A percentile compares a stretch with the other conserved stretches of the same genome.
These are phyloP conservation scores for Wallacemonas rigidus DNA, from an alignment of 208 protist species.

Conservation along the genomic window DNA sequence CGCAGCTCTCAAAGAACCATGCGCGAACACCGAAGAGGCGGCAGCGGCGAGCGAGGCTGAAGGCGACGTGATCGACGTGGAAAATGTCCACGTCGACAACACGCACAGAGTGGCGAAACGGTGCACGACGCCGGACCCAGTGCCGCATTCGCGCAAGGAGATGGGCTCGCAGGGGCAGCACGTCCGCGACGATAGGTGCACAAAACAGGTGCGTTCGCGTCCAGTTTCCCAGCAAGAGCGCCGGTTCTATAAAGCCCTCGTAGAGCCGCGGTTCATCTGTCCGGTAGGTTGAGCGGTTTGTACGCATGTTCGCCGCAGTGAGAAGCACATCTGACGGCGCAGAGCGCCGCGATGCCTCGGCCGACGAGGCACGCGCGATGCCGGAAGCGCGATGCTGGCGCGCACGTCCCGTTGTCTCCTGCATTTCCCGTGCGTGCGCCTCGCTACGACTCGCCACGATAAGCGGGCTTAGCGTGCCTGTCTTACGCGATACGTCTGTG, in stretches of 20 bases:
- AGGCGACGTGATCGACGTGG: constrained; percentile 48
- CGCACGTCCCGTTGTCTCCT: constrained; percentile 16
- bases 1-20: constrained; percentile 11
- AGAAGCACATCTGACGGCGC: no score
- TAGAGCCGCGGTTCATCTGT: constrained; percentile 18
- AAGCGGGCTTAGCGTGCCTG: background rate
- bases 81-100: constrained; percentile 59
- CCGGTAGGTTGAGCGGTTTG: no score
- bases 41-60: constrained; percentile 24
- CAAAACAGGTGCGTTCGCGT: constrained; percentile 59
- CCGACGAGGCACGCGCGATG: background rate
- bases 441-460: background rate
- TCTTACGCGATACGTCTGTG: background rate
- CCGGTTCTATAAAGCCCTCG: constrained; percentile 43
- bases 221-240: constrained; percentile 59
- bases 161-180: constrained; percentile 34
- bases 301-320: no score
- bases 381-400: background rate
- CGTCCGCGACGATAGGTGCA: constrained; percentile 52
- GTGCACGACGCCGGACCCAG: constrained; percentile 1
- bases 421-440: constrained; percentile 17
- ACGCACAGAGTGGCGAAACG: background rate
- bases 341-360: background rate
- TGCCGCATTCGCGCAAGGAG: constrained; percentile 23
- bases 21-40: constrained; percentile 55